A percentile compares a stretch with the other conserved stretches of the same genome.
Evolutionary conservation across 306 rosid genomes (phyloP).

Genomic region (Fragaria vesca): DNA sequence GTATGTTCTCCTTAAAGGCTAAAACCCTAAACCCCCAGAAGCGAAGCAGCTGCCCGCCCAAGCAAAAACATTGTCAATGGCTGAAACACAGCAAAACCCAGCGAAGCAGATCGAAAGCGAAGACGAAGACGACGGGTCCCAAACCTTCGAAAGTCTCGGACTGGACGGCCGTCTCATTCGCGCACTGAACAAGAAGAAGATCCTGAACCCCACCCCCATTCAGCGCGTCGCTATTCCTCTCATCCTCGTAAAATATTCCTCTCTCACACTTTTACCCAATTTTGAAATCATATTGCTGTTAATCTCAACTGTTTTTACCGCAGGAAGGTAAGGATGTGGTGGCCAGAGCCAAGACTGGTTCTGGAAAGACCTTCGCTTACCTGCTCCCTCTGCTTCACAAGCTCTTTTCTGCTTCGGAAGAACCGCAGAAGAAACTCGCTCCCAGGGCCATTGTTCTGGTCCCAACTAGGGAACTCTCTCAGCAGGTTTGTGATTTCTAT

Average conservation of each 20-base stretch:
- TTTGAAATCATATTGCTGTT: neutral
- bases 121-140: slow-evolving; percentile 30
- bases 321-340: slow-evolving; percentile 97
- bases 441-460: slow-evolving; percentile 77
- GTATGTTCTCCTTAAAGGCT: too few species aligned
- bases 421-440: slow-evolving; percentile 57
- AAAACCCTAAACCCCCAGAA: neutral
- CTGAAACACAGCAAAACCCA: slow-evolving; percentile 26
- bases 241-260: slow-evolving; percentile 36
- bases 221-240: slow-evolving; percentile 80
- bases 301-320: neutral
- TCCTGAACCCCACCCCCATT: slow-evolving; percentile 76
- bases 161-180: slow-evolving; percentile 59
- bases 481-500: slow-evolving; percentile 50
- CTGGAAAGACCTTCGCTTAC: slow-evolving; percentile 91
- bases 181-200: slow-evolving; percentile 52
- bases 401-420: slow-evolving; percentile 40
- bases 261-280: neutral
- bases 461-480: slow-evolving; percentile 78
- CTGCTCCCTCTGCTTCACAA: slow-evolving; percentile 92
- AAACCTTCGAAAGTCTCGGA: slow-evolving; percentile 66
- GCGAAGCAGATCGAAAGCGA: slow-evolving; percentile 29
- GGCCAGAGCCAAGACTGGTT: slow-evolving; percentile 93
- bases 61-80: slow-evolving; percentile 11
- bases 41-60: neutral